Conservation (phyloP, 148 eudicot genomes). For the Rhododendron williamsianum region DNA sequence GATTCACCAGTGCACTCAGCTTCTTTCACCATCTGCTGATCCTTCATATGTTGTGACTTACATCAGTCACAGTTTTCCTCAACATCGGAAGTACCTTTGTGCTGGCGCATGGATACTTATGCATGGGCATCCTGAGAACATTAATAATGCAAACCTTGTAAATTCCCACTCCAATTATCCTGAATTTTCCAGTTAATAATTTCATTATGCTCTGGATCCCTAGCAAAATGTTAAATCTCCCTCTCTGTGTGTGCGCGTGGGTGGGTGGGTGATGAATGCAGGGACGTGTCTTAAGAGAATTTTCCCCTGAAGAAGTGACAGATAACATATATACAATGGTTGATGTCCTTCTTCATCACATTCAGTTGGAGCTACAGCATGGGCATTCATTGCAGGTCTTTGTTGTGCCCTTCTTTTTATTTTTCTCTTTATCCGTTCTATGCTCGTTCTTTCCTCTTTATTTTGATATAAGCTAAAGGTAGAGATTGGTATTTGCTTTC, state of each 20-base stretch:
- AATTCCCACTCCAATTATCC: not conserved
- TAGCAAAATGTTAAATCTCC: not conserved
- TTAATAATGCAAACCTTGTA: slow-evolving; percentile 82
- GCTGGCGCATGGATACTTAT: slow-evolving; percentile 98
- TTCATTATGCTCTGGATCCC: slow-evolving; percentile 6
- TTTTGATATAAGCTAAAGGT: not conserved
- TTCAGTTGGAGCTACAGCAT: slow-evolving; percentile 77
- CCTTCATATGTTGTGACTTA: slow-evolving; percentile 78
- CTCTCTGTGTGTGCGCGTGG: not conserved
- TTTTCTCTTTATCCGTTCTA: not conserved
- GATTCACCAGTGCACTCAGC: slow-evolving; percentile 88
- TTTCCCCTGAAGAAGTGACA: slow-evolving; percentile 99
- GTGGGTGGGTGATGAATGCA: slow-evolving; percentile 21
- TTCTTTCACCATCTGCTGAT: slow-evolving; percentile 84
- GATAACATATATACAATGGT: slow-evolving; percentile 95
- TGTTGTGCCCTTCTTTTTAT: not conserved
- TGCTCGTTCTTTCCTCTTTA: not conserved
- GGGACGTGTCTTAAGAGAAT: slow-evolving; percentile 86
- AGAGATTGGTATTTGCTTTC: not conserved
- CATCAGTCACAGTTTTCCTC: slow-evolving; percentile 74
- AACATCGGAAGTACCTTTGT: slow-evolving; percentile 88
- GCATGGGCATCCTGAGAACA: slow-evolving; percentile 91
- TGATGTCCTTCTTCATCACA: slow-evolving; percentile 91
- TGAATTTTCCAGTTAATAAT: not conserved
- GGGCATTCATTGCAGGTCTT: slow-evolving; percentile 76